Evolutionary conservation across 495 filamentous ascomycete species (phyloP), one percentile per base, ranked within the genome.

Genomic region (Neurospora sp.): DNA sequence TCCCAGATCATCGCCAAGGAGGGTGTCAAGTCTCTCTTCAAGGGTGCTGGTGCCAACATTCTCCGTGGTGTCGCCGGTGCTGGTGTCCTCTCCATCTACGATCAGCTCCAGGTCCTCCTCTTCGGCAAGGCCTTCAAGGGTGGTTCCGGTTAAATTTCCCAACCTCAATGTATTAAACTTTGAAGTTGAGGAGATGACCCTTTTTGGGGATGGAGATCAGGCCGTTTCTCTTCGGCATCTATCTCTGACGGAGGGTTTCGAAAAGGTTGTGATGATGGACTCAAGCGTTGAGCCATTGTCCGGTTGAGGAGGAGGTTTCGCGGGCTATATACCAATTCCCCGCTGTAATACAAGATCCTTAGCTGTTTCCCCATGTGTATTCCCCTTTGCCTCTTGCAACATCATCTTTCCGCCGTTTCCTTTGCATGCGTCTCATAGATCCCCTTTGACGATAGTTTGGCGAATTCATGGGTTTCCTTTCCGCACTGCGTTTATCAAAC

Each of bases 1-100:
- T 87, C 88, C 85, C 92, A 98, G 90, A 99, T 99, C 84, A 84
- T 98, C 82, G 94, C 94, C 86, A 91, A 92, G 85, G 96, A 98
- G 89, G 96, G 96, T 89, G 88, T 93, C 84, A 90, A 88, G 85
- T 99, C 96, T 78, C 94, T 99, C 85, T 99, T 99, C 93, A 99
- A 99, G 93, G 96, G 96, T 93, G 96, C 96, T 81, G 96, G 96
- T 93, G 96, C 96, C 87, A 99, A 99, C 91, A 99, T 99, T 85
- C 96, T 99, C 88, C 96, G 96, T 97, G 96, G 96, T 97, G 96
- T 99, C 81, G 96, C 96, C 82, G 96, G 96, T 94, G 96, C 96
- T 87, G 96, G 96, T 98, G 96, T 99, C 84, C 90, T 99, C 82
- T 99, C 96, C 82, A 97, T 99, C 93, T 99, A 99, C 86, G 96